Base-by-base conservation (phyloP, 192 early-diverging fungal species). In the Chytriomyces sp. region DNA sequence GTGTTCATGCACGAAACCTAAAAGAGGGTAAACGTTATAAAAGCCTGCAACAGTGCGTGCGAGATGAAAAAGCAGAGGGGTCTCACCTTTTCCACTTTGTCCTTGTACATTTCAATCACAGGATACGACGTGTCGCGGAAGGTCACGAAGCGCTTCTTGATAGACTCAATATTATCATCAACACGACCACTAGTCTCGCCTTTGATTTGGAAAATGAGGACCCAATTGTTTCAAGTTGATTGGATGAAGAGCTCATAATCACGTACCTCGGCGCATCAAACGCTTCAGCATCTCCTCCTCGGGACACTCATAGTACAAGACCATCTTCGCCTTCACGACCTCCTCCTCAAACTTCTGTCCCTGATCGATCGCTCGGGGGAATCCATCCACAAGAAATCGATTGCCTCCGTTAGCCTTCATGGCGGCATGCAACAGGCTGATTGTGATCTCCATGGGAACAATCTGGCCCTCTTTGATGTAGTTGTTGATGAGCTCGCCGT, bases 101-200 rank as follows among this genome's bases (percentile, higher is more conserved):
- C 85, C 39, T 77, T 85, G 78, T 90, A 96, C 40, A 91, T 77
- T 54, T 92, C 90, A 67, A 99, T 92, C 3, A 98, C 98, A 5
- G 95, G 96, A 87, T 88, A 94, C 70, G 89, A 92, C 14, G 89
- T 90, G 31, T 96, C 90, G n/a, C 78, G 71, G 61, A 96, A 99
- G 0, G 90, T 91, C 14, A 72, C 75, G 87, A 99, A 99, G 6
- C 98, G 86, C 84, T 99, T 99, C 70, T 85, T 89, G 87, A 99
- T 99, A 5, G 91, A 91, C 72, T 98, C 95, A 39, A 93, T 89
- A 73, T 99, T 98, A 71, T 99, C 98, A 72, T 99, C 98, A 17
- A 88, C 79, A 31, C 98, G 86, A 0, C 98, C 98, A 59, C 90
- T 92, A 30, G 92, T 98, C 76, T 98, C 92, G 7, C 96, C 83